Evolutionary conservation across 352 stramenopile species (phyloP).

Genomic region (Phytophthora hibernalis): DNA sequence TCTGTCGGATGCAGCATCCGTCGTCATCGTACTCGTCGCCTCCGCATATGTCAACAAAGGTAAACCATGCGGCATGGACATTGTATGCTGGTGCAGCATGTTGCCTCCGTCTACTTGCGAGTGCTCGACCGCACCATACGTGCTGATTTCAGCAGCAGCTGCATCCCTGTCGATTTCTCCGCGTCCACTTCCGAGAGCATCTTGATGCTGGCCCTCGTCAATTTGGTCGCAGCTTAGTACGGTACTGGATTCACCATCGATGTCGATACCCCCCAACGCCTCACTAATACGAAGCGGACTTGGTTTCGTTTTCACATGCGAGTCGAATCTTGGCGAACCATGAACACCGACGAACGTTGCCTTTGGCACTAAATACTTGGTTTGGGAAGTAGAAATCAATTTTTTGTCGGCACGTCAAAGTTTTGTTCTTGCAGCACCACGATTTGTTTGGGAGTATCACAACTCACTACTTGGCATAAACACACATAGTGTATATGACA

Average conservation of each 20-base stretch:
- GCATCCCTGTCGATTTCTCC: background rate
- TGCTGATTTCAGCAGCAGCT: background rate
- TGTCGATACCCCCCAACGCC: background rate
- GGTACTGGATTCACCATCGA: background rate
- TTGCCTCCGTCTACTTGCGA: background rate
- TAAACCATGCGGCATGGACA: no score
- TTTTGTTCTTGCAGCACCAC: background rate
- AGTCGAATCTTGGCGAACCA: background rate
- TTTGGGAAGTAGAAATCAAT: conserved; percentile 1
- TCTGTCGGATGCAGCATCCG: no score
- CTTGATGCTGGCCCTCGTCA: background rate
- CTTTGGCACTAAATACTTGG: background rate
- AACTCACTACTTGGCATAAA: background rate
- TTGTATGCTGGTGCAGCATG: no score
- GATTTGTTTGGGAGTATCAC: background rate
- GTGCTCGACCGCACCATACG: background rate
- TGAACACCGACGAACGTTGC: background rate
- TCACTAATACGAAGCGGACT: no score
- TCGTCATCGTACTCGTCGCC: no score
- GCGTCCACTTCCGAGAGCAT: background rate
- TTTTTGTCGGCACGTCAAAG: background rate
- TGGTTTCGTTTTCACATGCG: background rate
- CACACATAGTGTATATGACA: background rate
- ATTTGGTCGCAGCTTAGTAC: background rate
- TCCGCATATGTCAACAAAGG: no score